phyloP scores from a whole-genome alignment of 176 grass and related monocot species.

The Lolium multiflorum region DNA sequence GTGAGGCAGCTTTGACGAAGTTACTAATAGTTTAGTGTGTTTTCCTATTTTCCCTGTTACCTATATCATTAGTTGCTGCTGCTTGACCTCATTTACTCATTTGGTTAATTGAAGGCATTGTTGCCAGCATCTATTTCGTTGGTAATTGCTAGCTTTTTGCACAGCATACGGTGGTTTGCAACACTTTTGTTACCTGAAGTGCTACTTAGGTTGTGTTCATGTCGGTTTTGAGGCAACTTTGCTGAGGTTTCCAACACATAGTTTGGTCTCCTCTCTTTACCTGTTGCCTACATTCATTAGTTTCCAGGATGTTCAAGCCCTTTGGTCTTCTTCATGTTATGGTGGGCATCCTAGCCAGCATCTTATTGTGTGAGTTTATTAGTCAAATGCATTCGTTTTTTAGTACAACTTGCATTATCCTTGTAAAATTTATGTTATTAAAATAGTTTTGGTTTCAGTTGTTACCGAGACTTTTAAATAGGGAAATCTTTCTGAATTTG shows the following conservation, averaged over 20 bases:
- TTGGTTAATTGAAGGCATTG: background rate
- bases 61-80: too few relatives aligned
- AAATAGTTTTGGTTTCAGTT: background rate
- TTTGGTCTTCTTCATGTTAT: slow-evolving; percentile 21
- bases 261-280: slow-evolving; percentile 71
- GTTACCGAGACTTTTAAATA: too few relatives aligned
- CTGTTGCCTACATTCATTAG: slow-evolving; percentile 62
- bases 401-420: background rate
- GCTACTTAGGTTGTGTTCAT: background rate
- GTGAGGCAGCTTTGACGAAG: too few relatives aligned
- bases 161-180: background rate
- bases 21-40: too few relatives aligned
- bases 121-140: background rate
- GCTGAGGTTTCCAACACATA: slow-evolving; percentile 54
- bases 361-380: background rate
- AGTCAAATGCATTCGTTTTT: background rate
- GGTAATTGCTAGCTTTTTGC: background rate
- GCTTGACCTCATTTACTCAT: background rate
- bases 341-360: slow-evolving; percentile 34
- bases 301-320: slow-evolving; percentile 39
- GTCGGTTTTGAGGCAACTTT: slow-evolving; percentile 49
- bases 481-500: too few relatives aligned
- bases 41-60: too few relatives aligned
- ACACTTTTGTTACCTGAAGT: background rate
- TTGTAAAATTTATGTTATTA: background rate